Percentiles rank a stretch among this genome's conserved stretches.
These are phyloP conservation scores for Aspergillus fumigatiaffinis DNA, from an alignment of 2,329 filamentous ascomycete genomes.

Conservation along the genomic window DNA sequence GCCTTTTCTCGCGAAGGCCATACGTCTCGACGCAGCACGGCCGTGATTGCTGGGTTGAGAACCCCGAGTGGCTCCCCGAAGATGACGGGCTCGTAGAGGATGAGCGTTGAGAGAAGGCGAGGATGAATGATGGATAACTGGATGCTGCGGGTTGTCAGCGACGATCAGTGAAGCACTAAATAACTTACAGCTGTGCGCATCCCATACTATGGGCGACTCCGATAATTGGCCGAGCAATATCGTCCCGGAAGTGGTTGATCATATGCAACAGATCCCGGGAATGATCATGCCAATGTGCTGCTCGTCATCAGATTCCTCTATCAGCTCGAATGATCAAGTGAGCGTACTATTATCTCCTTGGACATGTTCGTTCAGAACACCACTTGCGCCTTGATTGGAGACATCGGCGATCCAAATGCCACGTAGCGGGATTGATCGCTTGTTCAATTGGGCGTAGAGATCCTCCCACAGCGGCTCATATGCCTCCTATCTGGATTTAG, in stretches of 20 bases:
- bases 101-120: conserved; percentile 65
- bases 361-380: conserved; percentile 64
- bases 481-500: conserved; percentile 55
- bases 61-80: conserved; percentile 5
- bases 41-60: conserved; percentile 5
- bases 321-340: background rate
- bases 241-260: conserved; percentile 26
- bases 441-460: conserved; percentile 53
- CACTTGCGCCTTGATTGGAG: conserved; percentile 70
- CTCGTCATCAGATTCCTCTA: background rate
- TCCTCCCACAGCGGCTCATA: conserved; percentile 87
- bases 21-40: conserved; percentile 6
- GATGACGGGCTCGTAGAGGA: conserved; percentile 63
- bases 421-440: conserved; percentile 60
- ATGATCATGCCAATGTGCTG: conserved; percentile 72
- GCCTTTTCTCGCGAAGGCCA: conserved; percentile 8
- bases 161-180: background rate
- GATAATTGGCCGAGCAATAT: conserved; percentile 56
- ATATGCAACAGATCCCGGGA: conserved; percentile 68
- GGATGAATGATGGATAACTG: conserved; percentile 70
- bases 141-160: conserved; percentile 23
- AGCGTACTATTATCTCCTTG: conserved; percentile 62
- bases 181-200: conserved; percentile 54
- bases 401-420: conserved; percentile 80
- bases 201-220: conserved; percentile 85